Base-by-base conservation (phyloP, 139 green algal genomes). In the Monoraphidium neglectum region DNA sequence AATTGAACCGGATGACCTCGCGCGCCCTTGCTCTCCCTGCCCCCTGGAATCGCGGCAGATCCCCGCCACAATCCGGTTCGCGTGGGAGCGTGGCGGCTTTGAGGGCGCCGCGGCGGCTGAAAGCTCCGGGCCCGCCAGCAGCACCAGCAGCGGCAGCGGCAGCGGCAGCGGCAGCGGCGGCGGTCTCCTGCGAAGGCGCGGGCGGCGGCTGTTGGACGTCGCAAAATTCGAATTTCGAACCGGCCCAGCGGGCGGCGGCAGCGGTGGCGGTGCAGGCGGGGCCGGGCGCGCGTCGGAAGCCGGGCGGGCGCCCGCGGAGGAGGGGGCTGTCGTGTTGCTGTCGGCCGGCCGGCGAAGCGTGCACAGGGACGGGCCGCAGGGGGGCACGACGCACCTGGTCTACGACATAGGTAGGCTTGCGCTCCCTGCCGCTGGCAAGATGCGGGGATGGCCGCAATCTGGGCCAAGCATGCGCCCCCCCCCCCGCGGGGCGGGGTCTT, bases 331-430 rank as follows among this genome's bases (percentile, higher is more conserved):
- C 2, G 65, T 86, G 0, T 47, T 79, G 54, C 47, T 88, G 2
- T 78, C 61, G 21, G 83, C 83, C 0, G 21, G 10, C 12, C 37
- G 69, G 30, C 24, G 77, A 3, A 77, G 74, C 32, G 77, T 88
- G 4, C 83, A 86, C 37, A 59, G 77, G 18, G 77, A 83, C 68
- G 83, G 83, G 2, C 77, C 77, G 2, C 49, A 12, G 36, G 80
- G 37, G 23, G 79, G 80, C 0, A 38, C 65, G 8, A 59, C 49
- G 10, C 62, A 76, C 28, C 80, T 88, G 2, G 63, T 84, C 0
- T 88, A 77, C 46, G 84, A 86, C 62, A 86, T 88, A 47, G 83
- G 83, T 86, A 13, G 68, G 3, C 13, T 12, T 24, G 2, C 13
- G 26, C 21, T 38, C 32, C 30, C n/a, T 3, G 2, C 30, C 30